A percentile compares a stretch with the other conserved stretches of the same genome.
phyloP scores from a whole-genome alignment of 208 protist species.

The Leishmania guyanensis region DNA sequence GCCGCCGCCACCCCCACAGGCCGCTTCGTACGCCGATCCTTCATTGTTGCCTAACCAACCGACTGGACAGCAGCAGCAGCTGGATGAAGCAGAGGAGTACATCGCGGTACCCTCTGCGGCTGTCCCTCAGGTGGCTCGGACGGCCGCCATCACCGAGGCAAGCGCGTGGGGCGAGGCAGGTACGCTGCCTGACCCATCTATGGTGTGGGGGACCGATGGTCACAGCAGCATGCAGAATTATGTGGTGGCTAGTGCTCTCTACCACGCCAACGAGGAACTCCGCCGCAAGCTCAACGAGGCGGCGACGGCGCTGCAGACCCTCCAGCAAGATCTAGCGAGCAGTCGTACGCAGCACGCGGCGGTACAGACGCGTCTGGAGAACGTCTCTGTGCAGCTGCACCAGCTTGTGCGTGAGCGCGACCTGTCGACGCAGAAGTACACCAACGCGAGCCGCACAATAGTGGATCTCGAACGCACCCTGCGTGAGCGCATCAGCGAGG shows the following conservation, averaged over 20 bases:
- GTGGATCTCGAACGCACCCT: slow-evolving; percentile 64
- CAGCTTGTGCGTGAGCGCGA: slow-evolving; percentile 88
- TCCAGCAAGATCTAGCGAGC: slow-evolving; percentile 74
- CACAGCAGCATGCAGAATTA: slow-evolving; percentile 73
- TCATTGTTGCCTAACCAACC: neutral
- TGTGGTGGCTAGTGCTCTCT: slow-evolving; percentile 79
- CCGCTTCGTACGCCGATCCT: neutral
- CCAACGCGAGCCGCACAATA: slow-evolving; percentile 53
- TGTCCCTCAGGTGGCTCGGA: slow-evolving; percentile 33
- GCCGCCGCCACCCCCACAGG: neutral
- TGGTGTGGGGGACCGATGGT: slow-evolving; percentile 88
- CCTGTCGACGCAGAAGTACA: slow-evolving; percentile 64
- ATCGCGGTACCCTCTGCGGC: slow-evolving; percentile 52
- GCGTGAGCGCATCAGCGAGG: slow-evolving; percentile 53
- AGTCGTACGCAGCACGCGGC: slow-evolving; percentile 41
- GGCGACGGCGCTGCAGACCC: slow-evolving; percentile 53
- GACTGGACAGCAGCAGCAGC: neutral
- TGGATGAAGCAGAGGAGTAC: slow-evolving; percentile 28
- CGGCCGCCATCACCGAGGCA: slow-evolving; percentile 34
- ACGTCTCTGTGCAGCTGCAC: slow-evolving; percentile 73
- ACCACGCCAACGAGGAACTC: slow-evolving; percentile 88
- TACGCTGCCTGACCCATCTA: slow-evolving; percentile 71
- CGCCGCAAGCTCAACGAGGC: slow-evolving; percentile 79
- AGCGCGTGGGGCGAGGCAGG: slow-evolving; percentile 40
- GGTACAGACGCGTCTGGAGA: slow-evolving; percentile 59